Base-by-base conservation (phyloP, 179 eudicot species). In the Beta corolliflora region DNA sequence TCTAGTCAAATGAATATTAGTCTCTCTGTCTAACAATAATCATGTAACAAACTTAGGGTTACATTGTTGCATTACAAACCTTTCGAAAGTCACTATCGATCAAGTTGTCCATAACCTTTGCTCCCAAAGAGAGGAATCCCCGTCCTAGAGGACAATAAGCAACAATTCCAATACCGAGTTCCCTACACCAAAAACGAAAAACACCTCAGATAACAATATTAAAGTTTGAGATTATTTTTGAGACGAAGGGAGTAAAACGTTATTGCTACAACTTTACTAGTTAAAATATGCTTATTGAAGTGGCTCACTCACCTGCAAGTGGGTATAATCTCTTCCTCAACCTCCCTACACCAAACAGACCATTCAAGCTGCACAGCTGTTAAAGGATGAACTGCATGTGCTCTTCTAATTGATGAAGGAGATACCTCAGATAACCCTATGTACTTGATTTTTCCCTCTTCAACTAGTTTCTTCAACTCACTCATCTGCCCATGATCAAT, bases 81-180 rank as follows among this genome's bases (percentile, higher is more conserved):
- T 85, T 79, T 7, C 92, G 81, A 23, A 14, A 76, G 80, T 91
- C 93, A 0, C 15, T 66, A 16, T 85, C 45, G 6, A 85, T 5
- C 29, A 81, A 80, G 66, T 77, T 81, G 14, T 91, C 90, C 12
- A 77, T 14, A 56, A 90, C 21, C 71, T 86, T 82, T 10, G 90
- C 80, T 55, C 93, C 91, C 6, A 76, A 56, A 7, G 89, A 73
- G 44, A 91, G 79, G 78, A 89, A 90, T 9, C 93, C 93, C 48
- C 89, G 76, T 7, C 91, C 93, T 0, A 90, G 77, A 63, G 93
- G 91, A 73, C 91, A 86, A 64, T 88, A 91, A 45, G 86, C 75
- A 9, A 91, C 90, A 44, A 91, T 91, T 65, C 93, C 93, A 71
- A 88, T 90, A 12, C 91, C 90, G 6, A 88, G 92, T 67, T 88